Conservation (phyloP, 2,329 filamentous ascomycete species). For the Ophiostoma sp. region DNA sequence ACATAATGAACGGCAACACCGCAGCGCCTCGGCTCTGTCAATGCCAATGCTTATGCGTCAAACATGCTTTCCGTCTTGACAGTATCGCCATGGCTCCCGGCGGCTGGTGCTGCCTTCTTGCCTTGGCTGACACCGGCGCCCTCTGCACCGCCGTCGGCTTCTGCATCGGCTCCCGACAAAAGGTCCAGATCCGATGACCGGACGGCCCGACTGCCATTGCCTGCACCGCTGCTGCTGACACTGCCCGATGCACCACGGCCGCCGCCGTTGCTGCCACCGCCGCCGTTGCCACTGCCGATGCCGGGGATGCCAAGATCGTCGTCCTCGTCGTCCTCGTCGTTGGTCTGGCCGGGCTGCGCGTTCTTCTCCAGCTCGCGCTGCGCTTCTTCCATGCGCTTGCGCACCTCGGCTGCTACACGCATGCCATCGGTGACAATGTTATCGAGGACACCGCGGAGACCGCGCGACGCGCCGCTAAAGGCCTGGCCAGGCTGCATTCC, state of each 20-base stretch:
- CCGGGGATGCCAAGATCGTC: slow-evolving; percentile 31
- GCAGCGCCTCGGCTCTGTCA: too few relatives aligned
- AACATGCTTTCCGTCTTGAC: slow-evolving; percentile 16
- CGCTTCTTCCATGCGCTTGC: slow-evolving; percentile 89
- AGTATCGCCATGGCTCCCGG: not conserved
- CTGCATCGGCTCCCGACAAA: slow-evolving; percentile 68
- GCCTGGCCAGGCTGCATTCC: slow-evolving; percentile 19
- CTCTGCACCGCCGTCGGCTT: slow-evolving; percentile 45
- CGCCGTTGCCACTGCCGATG: slow-evolving; percentile 19
- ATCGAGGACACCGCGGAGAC: slow-evolving; percentile 86
- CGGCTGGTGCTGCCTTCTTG: not conserved
- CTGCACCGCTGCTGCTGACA: not conserved
- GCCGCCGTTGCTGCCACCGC: slow-evolving; percentile 28
- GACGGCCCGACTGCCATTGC: slow-evolving; percentile 43
- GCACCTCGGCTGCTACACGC: slow-evolving; percentile 88
- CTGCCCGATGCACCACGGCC: slow-evolving; percentile 33
- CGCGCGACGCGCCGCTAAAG: slow-evolving; percentile 56
- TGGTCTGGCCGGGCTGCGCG: slow-evolving; percentile 56
- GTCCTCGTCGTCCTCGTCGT: slow-evolving; percentile 54
- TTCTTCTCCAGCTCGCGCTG: slow-evolving; percentile 87
- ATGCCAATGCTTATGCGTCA: not conserved
- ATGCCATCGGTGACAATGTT: slow-evolving; percentile 98
- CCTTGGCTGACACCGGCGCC: not conserved
- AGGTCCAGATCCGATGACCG: slow-evolving; percentile 64
- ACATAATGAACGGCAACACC: not conserved